These are phyloP conservation scores for Ceratocystis destructans DNA, from an alignment of 2,329 filamentous ascomycete species.

Conservation along the genomic window DNA sequence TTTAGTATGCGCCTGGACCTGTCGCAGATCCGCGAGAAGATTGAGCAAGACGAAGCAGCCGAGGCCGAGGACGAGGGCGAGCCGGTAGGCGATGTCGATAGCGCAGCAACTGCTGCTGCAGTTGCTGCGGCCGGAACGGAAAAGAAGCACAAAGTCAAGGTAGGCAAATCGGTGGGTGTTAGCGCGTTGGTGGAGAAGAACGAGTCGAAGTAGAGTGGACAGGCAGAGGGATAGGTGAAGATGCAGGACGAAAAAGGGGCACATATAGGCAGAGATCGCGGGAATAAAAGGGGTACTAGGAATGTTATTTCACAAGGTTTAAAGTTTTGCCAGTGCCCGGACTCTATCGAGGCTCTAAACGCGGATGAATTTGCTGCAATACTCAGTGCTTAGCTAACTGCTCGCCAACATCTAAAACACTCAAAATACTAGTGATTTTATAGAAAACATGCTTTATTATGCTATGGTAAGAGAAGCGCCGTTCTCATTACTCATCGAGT, in stretches of 20 bases:
- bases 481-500: too few relatives aligned
- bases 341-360: too few relatives aligned
- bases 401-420: too few relatives aligned
- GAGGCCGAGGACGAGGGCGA: constrained; percentile 51
- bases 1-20: constrained; percentile 88
- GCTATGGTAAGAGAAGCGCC: too few relatives aligned
- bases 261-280: too few relatives aligned
- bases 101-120: constrained; percentile 28
- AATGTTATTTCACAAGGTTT: too few relatives aligned
- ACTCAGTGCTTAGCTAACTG: too few relatives aligned
- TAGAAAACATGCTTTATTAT: too few relatives aligned
- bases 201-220: background rate
- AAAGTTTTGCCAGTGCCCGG: too few relatives aligned
- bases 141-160: constrained; percentile 70
- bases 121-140: constrained; percentile 28
- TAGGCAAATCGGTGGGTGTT: constrained; percentile 67
- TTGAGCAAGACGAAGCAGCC: constrained; percentile 32
- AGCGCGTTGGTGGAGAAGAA: constrained; percentile 60
- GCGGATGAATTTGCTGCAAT: too few relatives aligned
- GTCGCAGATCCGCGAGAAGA: constrained; percentile 39
- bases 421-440: too few relatives aligned
- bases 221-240: background rate
- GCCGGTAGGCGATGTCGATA: constrained; percentile 52
- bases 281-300: too few relatives aligned
- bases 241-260: background rate